Conservation (phyloP, 2,329 filamentous ascomycete species). For the Ophiocordyceps australis region DNA sequence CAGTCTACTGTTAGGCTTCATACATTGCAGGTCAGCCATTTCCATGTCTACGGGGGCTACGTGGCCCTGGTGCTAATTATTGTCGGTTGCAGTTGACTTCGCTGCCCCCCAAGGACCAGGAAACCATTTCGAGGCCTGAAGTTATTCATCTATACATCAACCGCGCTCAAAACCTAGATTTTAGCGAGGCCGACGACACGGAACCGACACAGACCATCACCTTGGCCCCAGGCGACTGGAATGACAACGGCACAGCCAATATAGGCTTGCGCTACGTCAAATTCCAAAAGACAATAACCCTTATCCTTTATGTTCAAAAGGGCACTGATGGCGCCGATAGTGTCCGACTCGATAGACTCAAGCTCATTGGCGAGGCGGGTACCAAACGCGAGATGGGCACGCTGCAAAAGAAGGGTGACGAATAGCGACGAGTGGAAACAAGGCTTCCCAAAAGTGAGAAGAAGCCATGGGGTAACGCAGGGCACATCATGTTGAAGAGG, state of each 20-base stretch:
- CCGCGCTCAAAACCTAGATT: constrained; percentile 75
- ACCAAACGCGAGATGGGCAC: constrained; percentile 89
- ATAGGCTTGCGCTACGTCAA: constrained; percentile 78
- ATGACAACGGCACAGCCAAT: constrained; percentile 54
- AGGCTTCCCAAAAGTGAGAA: too few relatives aligned
- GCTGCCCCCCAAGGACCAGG: constrained; percentile 48
- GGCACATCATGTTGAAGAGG: too few relatives aligned
- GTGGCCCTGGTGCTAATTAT: constrained; percentile 5
- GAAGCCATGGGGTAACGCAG: too few relatives aligned
- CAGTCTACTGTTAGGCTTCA: constrained; percentile 78
- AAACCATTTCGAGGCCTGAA: constrained; percentile 64
- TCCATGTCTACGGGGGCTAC: background rate
- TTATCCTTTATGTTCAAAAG: constrained; percentile 79
- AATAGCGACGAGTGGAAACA: constrained; percentile 25
- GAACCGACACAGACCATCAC: constrained; percentile 64
- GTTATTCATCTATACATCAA: constrained; percentile 80
- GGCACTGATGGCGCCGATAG: constrained; percentile 72
- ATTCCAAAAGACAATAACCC: constrained; percentile 80
- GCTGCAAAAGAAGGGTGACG: constrained; percentile 82
- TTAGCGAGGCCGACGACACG: constrained; percentile 83
- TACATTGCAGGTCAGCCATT: constrained; percentile 42
- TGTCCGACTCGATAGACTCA: constrained; percentile 62
- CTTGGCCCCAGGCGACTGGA: constrained; percentile 64
- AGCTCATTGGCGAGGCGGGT: constrained; percentile 73
- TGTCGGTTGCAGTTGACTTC: constrained; percentile 61